phyloP scores from a whole-genome alignment of 2,329 filamentous ascomycete species.

The Colletotrichum navitas region DNA sequence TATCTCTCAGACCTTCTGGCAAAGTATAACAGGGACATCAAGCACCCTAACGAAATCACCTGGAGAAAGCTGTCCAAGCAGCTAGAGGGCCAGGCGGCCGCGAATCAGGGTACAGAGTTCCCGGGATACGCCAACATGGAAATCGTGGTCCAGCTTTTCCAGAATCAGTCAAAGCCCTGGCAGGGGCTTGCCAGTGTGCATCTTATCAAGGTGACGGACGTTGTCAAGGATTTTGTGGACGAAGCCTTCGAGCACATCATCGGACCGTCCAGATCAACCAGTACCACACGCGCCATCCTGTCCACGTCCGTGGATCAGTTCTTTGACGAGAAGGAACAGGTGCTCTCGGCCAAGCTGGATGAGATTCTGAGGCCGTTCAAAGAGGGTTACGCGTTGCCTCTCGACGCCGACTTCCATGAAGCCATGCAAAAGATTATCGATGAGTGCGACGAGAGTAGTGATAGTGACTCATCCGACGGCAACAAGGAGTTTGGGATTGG shows the following conservation, averaged over 20 bases:
- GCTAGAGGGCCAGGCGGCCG: conserved; percentile 50
- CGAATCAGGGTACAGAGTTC: conserved; percentile 57
- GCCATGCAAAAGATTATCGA: conserved; percentile 21
- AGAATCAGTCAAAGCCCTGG: conserved; percentile 55
- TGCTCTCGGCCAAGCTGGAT: conserved; percentile 52
- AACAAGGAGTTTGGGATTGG: conserved; percentile 52
- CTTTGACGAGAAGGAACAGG: conserved; percentile 49
- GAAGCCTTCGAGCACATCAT: conserved; percentile 47
- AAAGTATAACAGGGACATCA: conserved; percentile 47
- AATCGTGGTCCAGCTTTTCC: conserved; percentile 56
- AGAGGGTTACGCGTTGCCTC: conserved; percentile 50
- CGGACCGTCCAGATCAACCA: conserved; percentile 32
- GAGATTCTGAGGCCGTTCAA: conserved; percentile 56
- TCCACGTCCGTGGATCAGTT: conserved; percentile 48
- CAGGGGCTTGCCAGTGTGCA: conserved; percentile 53
- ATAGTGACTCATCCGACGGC: not conserved
- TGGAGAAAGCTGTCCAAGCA: conserved; percentile 44
- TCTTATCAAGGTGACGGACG: conserved; percentile 48
- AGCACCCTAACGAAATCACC: conserved; percentile 45
- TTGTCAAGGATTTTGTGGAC: conserved; percentile 54
- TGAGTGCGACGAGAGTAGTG: not conserved
- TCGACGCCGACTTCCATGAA: conserved; percentile 51
- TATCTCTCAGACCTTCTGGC: conserved; percentile 50
- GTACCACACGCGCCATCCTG: conserved; percentile 45
- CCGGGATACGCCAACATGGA: conserved; percentile 54